Conservation (phyloP, 2,329 filamentous ascomycete species). For the Fusarium guadeloupense region DNA sequence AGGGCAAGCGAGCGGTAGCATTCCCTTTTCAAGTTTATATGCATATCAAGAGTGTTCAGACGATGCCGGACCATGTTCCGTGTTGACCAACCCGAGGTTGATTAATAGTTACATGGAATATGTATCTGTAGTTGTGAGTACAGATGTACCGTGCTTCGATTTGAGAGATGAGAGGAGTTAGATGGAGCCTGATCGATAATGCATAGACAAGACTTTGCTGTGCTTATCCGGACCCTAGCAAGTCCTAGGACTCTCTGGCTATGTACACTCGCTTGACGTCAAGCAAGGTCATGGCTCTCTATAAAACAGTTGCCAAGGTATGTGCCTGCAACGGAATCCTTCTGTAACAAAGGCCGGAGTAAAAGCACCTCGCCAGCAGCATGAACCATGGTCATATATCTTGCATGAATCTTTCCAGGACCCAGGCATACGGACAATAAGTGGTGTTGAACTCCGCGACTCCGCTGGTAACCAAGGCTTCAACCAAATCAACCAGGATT, state of each 20-base stretch:
- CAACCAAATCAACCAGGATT: slow-evolving; percentile 19
- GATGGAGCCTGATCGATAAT: slow-evolving; percentile 22
- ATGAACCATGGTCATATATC: slow-evolving; percentile 29
- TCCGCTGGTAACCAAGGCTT: slow-evolving; percentile 2
- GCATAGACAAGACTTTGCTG: slow-evolving; percentile 22
- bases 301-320: background rate
- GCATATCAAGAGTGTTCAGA: slow-evolving; percentile 11
- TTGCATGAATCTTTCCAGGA: slow-evolving; percentile 31
- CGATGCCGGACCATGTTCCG: slow-evolving; percentile 13
- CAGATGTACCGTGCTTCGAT: slow-evolving; percentile 17
- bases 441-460: slow-evolving; percentile 9
- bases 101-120: slow-evolving; percentile 3
- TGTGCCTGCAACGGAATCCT: background rate
- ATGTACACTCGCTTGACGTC: background rate
- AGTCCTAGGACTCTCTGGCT: background rate
- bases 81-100: slow-evolving; percentile 25
- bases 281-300: background rate
- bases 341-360: background rate
- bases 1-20: slow-evolving; percentile 24
- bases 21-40: slow-evolving; percentile 4
- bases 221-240: slow-evolving; percentile 21
- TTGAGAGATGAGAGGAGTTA: slow-evolving; percentile 9
- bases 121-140: slow-evolving; percentile 1
- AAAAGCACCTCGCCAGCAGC: slow-evolving; percentile 10
- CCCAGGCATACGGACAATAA: slow-evolving; percentile 5